Evolutionary conservation across 73 alveolate species (phyloP).

Genomic region (Tetrahymena thermophila): DNA sequence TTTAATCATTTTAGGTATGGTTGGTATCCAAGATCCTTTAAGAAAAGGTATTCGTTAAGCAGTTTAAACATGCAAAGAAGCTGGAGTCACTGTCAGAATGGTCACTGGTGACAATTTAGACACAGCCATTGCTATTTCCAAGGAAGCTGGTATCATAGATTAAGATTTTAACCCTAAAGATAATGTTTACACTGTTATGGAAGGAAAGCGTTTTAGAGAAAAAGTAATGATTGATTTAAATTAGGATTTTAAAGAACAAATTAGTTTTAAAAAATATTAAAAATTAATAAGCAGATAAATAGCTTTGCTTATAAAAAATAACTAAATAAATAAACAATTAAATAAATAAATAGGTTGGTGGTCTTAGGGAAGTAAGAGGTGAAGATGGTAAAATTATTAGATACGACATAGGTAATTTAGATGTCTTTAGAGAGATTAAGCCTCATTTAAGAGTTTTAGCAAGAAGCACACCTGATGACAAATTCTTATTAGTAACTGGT

Average conservation of each 20-base stretch:
- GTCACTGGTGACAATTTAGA: conserved; percentile 92
- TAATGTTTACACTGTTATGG: conserved; percentile 74
- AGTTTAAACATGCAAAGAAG: conserved; percentile 61
- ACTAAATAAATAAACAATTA: conserved; percentile 9
- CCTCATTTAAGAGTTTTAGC: conserved; percentile 84
- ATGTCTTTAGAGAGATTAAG: conserved; percentile 68
- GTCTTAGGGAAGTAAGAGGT: conserved; percentile 46
- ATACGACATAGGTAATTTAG: conserved; percentile 55
- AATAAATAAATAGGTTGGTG: conserved; percentile 45
- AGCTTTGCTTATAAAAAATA: too few species aligned
- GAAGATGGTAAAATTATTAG: conserved; percentile 54
- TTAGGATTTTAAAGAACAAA: conserved; percentile 5
- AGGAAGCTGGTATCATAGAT: conserved; percentile 80
- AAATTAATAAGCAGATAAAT: too few species aligned
- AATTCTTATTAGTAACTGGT: conserved; percentile 84
- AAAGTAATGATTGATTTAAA: conserved; percentile 10
- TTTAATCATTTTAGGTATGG: conserved; percentile 52
- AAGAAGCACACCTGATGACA: conserved; percentile 90
- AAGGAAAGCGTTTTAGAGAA: conserved; percentile 76
- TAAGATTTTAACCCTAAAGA: conserved; percentile 41
- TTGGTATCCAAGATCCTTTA: conserved; percentile 84
- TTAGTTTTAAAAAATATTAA: too few species aligned
- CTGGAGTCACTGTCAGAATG: conserved; percentile 90
- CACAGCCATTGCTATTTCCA: conserved; percentile 88
- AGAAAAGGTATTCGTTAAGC: conserved; percentile 84